Conservation (phyloP, 73 alveolate genomes). For the Paramecium sexaurelia region DNA sequence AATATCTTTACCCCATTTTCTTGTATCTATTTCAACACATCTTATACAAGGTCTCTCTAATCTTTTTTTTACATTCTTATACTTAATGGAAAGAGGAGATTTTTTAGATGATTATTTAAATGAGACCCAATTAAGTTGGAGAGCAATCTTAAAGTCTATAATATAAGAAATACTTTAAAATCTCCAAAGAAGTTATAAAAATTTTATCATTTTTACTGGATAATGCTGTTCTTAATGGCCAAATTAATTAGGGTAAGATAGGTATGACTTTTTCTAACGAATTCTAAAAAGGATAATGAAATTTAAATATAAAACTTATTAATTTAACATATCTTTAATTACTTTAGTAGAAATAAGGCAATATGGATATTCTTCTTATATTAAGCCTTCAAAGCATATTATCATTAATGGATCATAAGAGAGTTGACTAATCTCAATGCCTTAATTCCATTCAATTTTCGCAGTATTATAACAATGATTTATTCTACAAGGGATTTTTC, state of each 20-base stretch:
- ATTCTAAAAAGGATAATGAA: slow-evolving; percentile 37
- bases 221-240: slow-evolving; percentile 80
- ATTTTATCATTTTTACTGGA: slow-evolving; percentile 71
- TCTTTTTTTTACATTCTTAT: slow-evolving; percentile 74
- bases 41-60: slow-evolving; percentile 49
- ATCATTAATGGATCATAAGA: slow-evolving; percentile 93
- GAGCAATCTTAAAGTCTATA: slow-evolving; percentile 46
- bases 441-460: slow-evolving; percentile 89
- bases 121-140: slow-evolving; percentile 77
- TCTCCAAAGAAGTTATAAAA: slow-evolving; percentile 69
- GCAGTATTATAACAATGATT: slow-evolving; percentile 85
- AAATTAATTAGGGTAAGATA: slow-evolving; percentile 68
- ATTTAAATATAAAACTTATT: slow-evolving; percentile 64
- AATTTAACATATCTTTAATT: slow-evolving; percentile 80
- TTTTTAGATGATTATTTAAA: slow-evolving; percentile 74
- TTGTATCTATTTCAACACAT: slow-evolving; percentile 56
- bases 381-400: slow-evolving; percentile 93
- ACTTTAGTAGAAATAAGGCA: slow-evolving; percentile 84
- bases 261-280: slow-evolving; percentile 79
- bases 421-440: slow-evolving; percentile 65
- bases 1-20: slow-evolving; percentile 69
- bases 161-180: slow-evolving; percentile 59
- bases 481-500: slow-evolving; percentile 96
- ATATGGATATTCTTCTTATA: slow-evolving; percentile 96
- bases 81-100: slow-evolving; percentile 75